phyloP scores from a whole-genome alignment of 2,329 filamentous ascomycete species.

The Pseudogymnoascus sp. region DNA sequence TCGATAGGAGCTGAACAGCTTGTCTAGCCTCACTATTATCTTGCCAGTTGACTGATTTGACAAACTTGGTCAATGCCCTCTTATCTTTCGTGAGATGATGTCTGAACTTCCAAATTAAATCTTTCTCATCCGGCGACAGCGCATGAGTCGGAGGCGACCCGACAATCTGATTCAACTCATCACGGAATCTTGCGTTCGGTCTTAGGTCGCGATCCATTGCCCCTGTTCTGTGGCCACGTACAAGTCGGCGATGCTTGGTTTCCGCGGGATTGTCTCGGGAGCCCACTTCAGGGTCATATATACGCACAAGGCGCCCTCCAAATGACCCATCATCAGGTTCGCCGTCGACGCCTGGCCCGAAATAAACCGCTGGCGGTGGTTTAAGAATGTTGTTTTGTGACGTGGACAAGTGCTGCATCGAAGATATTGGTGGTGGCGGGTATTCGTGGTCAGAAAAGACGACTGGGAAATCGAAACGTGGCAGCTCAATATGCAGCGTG shows the following conservation, averaged over 20 bases:
- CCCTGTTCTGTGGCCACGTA: conserved; percentile 84
- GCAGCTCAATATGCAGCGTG: conserved; percentile 81
- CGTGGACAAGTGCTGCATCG: conserved; percentile 54
- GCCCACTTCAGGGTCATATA: conserved; percentile 91
- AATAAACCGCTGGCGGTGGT: conserved; percentile 78
- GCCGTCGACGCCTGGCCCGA: conserved; percentile 80
- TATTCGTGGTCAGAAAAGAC: conserved; percentile 96
- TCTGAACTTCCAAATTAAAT: conserved; percentile 94
- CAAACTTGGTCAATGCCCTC: conserved; percentile 86
- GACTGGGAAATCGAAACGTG: conserved; percentile 89
- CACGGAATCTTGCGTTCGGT: conserved; percentile 89
- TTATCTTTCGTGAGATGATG: conserved; percentile 93
- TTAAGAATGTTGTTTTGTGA: conserved; percentile 61
- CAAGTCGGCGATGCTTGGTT: conserved; percentile 84
- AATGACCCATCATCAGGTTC: conserved; percentile 40
- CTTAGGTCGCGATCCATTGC: conserved; percentile 91
- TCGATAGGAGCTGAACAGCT: conserved; percentile 78
- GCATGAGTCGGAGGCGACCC: conserved; percentile 87
- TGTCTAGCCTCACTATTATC: conserved; percentile 79
- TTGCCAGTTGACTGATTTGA: conserved; percentile 94
- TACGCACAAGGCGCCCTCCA: conserved; percentile 61
- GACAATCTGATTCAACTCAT: conserved; percentile 86
- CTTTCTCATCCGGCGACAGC: conserved; percentile 83
- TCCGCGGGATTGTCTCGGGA: conserved; percentile 88
- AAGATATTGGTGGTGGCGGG: conserved; percentile 71